Percentiles rank a stretch among this genome's conserved stretches.
These are phyloP conservation scores for Ziziphus jujuba DNA, from an alignment of 306 rosid species.

Conservation along the genomic window DNA sequence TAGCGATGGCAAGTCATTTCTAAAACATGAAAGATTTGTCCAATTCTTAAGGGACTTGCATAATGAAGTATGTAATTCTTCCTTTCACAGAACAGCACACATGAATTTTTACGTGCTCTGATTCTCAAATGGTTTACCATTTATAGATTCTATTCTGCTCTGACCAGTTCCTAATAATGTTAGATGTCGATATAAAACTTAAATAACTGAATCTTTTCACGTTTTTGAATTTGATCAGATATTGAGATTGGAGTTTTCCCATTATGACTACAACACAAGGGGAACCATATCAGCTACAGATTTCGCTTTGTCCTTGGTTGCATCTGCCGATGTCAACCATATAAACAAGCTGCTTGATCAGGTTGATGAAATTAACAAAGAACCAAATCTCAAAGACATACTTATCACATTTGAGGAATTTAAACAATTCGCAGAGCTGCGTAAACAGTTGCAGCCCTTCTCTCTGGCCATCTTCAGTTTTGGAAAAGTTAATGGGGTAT, in stretches of 20 bases:
- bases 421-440: constrained; percentile 57
- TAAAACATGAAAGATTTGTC: constrained; percentile 62
- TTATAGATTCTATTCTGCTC: no score
- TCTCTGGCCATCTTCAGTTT: constrained; percentile 73
- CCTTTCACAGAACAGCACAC: not conserved
- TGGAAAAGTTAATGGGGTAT: constrained; percentile 64
- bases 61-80: constrained; percentile 48
- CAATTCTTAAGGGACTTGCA: constrained; percentile 65
- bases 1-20: constrained; percentile 50
- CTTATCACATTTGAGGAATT: constrained; percentile 63
- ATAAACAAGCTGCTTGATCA: constrained; percentile 59
- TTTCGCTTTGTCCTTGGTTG: constrained; percentile 79
- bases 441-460: constrained; percentile 55
- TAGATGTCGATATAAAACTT: not conserved
- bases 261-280: constrained; percentile 56
- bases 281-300: constrained; percentile 73
- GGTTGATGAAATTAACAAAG: constrained; percentile 46
- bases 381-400: constrained; percentile 32
- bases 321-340: constrained; percentile 69
- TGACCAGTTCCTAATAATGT: no score
- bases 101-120: no score
- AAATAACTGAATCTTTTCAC: not conserved
- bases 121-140: no score
- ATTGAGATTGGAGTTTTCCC: constrained; percentile 63
- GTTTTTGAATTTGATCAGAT: constrained; percentile 43